These are phyloP conservation scores for Austroboletus niveus DNA, from an alignment of 1,284 basidiomycete genomes.

Conservation along the genomic window DNA sequence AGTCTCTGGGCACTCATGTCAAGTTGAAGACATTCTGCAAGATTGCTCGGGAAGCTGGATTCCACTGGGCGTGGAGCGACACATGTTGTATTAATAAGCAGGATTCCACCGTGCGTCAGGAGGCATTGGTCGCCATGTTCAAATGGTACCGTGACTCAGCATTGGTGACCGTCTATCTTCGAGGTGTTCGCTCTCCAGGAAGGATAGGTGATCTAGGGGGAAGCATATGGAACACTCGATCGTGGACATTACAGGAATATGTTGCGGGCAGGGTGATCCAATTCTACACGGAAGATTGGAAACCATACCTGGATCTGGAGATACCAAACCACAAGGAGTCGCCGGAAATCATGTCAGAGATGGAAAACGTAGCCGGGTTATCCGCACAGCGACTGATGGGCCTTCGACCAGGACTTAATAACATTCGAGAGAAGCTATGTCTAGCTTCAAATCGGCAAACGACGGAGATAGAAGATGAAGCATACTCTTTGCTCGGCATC, in stretches of 20 bases:
- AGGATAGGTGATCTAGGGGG: neutral
- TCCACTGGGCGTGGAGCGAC: neutral
- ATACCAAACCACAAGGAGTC: neutral
- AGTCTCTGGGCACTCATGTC: neutral
- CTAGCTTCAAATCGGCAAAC: neutral
- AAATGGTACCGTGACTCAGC: neutral
- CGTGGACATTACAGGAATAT: neutral
- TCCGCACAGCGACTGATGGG: neutral
- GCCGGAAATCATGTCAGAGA: neutral
- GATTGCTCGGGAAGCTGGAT: neutral
- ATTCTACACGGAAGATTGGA: neutral
- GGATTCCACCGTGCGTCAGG: neutral
- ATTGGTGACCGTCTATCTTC: neutral
- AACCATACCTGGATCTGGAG: neutral
- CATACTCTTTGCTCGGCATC: neutral
- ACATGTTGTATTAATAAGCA: neutral
- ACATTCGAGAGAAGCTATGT: neutral
- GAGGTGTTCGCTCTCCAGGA: neutral
- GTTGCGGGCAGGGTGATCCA: neutral
- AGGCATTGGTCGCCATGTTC: neutral
- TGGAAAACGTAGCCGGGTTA: neutral
- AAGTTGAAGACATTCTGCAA: neutral
- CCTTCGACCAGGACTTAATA: neutral
- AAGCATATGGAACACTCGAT: neutral
- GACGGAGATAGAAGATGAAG: neutral